Base-by-base conservation (phyloP, 208 protist species). In the Leishmania major region DNA sequence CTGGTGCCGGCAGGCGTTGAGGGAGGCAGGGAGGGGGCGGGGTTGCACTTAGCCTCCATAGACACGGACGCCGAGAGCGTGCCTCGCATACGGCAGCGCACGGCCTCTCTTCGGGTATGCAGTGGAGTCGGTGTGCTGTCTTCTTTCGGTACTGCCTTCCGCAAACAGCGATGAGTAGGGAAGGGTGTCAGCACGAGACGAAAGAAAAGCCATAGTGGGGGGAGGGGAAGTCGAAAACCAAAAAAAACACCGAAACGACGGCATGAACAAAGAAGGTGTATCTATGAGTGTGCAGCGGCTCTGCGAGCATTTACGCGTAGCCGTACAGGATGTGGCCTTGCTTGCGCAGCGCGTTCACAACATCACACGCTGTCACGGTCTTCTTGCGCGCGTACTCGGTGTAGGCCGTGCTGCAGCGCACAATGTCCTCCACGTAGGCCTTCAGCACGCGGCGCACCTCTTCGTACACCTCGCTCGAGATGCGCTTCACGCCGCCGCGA, bases 361-460 rank as follows among this genome's bases (percentile, higher is more conserved):
- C 43, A 45, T 45, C 43, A 5, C 43, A 45, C 43, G 43, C 43
- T 5, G 43, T 45, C 43, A 45, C 43, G 4, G 43, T 45, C 43
- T 45, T 45, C 43, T 45, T 45, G 43, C 43, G 85, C 45, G 88
- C 87, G 86, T 97, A 95, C 84, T 96, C 92, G 66, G 93, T 94
- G 90, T 97, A 97, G 51, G 92, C 88, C 35, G 94, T 88, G 70
- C 93, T 88, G 82, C 94, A 93, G 78, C 93, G 91, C 64, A 98
- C 85, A 72, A 98, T 92, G 47, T 85, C 86, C 82, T 96, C 92
- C n/a, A 98, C 84, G 87, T 95, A 97, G 43, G 67, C 82, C 85
- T 96, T 97, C 69, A 98, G 88, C 74, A 97, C 93, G 77, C 84
- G 84, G 77, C 90, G 90, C 77, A 93, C 86, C 88, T 92, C 90